phyloP scores from a whole-genome alignment of 2,329 filamentous ascomycete species.

The Aspergillus phoenicis region DNA sequence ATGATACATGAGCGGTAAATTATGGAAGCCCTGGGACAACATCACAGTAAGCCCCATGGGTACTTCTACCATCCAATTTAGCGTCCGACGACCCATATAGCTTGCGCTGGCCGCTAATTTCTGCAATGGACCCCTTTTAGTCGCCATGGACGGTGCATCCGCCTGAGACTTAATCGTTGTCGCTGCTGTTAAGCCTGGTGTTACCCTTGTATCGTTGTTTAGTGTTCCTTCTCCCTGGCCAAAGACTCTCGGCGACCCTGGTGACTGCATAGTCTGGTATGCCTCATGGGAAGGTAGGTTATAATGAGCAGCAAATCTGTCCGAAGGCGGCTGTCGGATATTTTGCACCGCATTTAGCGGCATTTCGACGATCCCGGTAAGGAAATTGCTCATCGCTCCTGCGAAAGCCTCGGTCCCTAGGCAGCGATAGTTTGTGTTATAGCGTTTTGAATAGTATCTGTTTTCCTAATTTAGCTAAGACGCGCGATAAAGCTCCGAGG shows the following conservation, averaged over 20 bases:
- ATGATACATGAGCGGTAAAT: constrained; percentile 79
- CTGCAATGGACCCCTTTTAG: not conserved
- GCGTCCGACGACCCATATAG: constrained; percentile 67
- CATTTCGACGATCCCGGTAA: constrained; percentile 78
- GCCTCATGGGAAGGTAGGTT: constrained; percentile 9
- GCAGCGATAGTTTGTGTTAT: constrained; percentile 73
- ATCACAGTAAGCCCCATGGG: constrained; percentile 84
- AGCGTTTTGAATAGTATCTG: constrained; percentile 54
- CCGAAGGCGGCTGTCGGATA: constrained; percentile 3
- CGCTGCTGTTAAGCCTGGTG: too few species aligned
- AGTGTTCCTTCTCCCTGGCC: not conserved
- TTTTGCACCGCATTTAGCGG: constrained; percentile 52
- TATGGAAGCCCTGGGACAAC: constrained; percentile 80
- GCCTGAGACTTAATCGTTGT: not conserved
- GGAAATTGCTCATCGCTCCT: constrained; percentile 72
- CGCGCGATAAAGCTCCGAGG: not conserved
- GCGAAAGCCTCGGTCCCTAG: constrained; percentile 74
- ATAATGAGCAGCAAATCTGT: constrained; percentile 15
- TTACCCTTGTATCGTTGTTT: too few species aligned
- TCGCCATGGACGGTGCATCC: constrained; percentile 3
- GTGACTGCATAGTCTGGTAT: not conserved
- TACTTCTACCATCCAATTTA: constrained; percentile 72
- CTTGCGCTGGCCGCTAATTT: constrained; percentile 37
- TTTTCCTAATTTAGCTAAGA: constrained; percentile 42
- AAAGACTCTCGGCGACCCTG: not conserved